These are phyloP conservation scores for Malbranchea zuffiana DNA, from an alignment of 2,329 filamentous ascomycete species.

Conservation along the genomic window DNA sequence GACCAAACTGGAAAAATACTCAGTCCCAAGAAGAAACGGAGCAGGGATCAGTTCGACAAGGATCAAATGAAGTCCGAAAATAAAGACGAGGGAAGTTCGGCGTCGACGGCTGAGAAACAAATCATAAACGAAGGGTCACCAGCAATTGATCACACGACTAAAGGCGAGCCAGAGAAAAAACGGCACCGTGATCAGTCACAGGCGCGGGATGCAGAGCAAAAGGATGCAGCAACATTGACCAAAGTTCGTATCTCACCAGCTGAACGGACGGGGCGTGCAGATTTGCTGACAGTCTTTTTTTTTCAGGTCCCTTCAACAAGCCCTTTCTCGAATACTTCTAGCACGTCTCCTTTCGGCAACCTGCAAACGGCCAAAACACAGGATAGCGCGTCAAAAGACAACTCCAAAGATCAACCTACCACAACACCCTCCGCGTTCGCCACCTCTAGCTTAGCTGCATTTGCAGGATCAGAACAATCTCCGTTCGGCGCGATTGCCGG, in stretches of 20 bases:
- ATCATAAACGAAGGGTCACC: constrained; percentile 1
- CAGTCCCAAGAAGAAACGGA: constrained; percentile 36
- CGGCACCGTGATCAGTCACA: constrained; percentile 34
- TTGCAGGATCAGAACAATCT: constrained; percentile 50
- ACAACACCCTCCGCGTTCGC: constrained; percentile 55
- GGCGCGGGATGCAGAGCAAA: constrained; percentile 23
- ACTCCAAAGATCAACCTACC: constrained; percentile 21
- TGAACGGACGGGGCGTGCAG: not conserved
- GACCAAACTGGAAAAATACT: constrained; percentile 16
- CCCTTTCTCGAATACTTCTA: constrained; percentile 35
- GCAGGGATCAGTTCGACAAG: constrained; percentile 33
- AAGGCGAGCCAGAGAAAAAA: constrained; percentile 34
- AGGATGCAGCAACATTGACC: constrained; percentile 8
- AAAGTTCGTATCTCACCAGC: constrained; percentile 18
- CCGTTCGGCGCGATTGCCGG: constrained; percentile 51
- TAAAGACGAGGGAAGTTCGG: constrained; percentile 9
- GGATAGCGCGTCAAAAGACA: constrained; percentile 14
- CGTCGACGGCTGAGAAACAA: constrained; percentile 8
- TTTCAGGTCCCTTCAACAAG: constrained; percentile 24
- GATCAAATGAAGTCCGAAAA: constrained; percentile 20
- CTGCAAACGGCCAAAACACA: constrained; percentile 23
- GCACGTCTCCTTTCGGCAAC: constrained; percentile 34
- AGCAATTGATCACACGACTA: constrained; percentile 10
- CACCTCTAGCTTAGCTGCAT: constrained; percentile 56
- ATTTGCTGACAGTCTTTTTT: not conserved